Percentiles rank a stretch among this genome's conserved stretches.
Evolutionary conservation across 2,329 filamentous ascomycete species (phyloP).

Genomic region (Didymella arachidicola): DNA sequence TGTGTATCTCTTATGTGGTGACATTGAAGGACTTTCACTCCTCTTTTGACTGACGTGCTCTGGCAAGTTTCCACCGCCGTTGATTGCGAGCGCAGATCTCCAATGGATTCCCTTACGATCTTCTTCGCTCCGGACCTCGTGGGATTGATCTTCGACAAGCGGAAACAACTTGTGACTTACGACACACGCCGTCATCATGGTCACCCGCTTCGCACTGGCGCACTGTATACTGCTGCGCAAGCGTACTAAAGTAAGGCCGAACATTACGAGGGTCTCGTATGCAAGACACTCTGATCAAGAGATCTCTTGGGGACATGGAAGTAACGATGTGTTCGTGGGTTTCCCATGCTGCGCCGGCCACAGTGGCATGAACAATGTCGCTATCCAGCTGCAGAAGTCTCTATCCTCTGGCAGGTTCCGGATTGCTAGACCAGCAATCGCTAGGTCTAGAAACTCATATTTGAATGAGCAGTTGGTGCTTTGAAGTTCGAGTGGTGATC

Average conservation of each 20-base stretch:
- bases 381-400: not conserved
- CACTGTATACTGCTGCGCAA: not conserved
- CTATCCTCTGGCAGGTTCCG: not conserved
- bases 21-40: not conserved
- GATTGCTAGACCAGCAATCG: not conserved
- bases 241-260: not conserved
- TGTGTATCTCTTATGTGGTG: not conserved
- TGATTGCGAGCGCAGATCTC: not conserved
- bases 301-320: not conserved
- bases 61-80: not conserved
- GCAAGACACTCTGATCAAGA: not conserved
- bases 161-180: no score
- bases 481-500: not conserved
- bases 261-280: not conserved
- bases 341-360: not conserved
- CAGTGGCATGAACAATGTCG: not conserved
- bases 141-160: not conserved
- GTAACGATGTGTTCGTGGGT: not conserved
- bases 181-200: no score
- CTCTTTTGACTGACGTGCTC: not conserved
- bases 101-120: not conserved
- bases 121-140: conserved; percentile 3
- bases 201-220: not conserved
- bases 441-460: not conserved
- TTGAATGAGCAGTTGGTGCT: not conserved